Evolutionary conservation across 805 yeast species (phyloP).

Genomic region (Candida gorgasii): DNA sequence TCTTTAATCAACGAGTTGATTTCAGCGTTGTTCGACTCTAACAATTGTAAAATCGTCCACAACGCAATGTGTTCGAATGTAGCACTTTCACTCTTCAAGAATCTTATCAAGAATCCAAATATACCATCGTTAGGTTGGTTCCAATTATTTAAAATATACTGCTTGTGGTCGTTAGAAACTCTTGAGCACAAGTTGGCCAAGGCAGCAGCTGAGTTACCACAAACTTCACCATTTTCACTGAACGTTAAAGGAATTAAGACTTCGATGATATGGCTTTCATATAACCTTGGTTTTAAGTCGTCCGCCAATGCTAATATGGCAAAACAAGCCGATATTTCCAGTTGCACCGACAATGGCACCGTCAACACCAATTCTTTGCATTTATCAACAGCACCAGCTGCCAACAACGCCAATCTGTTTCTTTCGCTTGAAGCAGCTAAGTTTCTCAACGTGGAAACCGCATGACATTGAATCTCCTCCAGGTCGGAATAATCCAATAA

Average conservation of each 20-base stretch:
- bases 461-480: conserved; percentile 97
- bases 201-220: conserved; percentile 98
- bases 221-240: conserved; percentile 87
- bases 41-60: conserved; percentile 92
- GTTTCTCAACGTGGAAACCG: conserved; percentile 93
- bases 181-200: conserved; percentile 93
- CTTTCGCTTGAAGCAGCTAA: conserved; percentile 94
- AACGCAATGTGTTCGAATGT: conserved; percentile 97
- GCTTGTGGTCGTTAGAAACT: conserved; percentile 70
- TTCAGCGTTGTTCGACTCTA: conserved; percentile 79
- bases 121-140: conserved; percentile 80
- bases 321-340: conserved; percentile 95
- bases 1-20: conserved; percentile 56
- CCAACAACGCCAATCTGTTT: conserved; percentile 86
- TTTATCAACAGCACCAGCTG: conserved; percentile 93
- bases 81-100: conserved; percentile 79
- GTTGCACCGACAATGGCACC: conserved; percentile 90
- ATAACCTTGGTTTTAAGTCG: conserved; percentile 81
- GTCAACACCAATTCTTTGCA: conserved; percentile 83
- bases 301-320: conserved; percentile 97
- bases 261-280: conserved; percentile 80
- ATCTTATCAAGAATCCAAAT: conserved; percentile 76
- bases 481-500: conserved; percentile 81
- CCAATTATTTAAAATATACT: conserved; percentile 77
- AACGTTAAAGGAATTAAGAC: conserved; percentile 90